Conservation (phyloP, 2,329 filamentous ascomycete genomes). For the Cadophora sp. region DNA sequence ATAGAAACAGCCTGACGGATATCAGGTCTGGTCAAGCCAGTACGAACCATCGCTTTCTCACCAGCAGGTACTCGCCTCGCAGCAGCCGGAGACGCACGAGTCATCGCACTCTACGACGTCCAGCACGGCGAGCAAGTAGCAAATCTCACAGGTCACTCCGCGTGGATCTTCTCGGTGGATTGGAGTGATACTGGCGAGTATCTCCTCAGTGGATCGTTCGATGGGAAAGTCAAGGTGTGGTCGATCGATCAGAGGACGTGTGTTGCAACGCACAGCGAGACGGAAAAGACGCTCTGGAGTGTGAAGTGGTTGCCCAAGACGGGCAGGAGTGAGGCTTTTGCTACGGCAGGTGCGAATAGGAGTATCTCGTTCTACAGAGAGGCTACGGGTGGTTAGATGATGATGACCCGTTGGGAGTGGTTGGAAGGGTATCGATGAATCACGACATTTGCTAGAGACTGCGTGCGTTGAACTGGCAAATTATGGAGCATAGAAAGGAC, state of each 20-base stretch:
- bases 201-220: conserved; percentile 84
- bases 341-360: conserved; percentile 76
- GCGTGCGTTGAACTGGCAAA: not conserved
- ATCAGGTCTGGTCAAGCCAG: conserved; percentile 81
- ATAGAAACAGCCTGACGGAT: conserved; percentile 32
- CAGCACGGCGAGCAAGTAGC: conserved; percentile 91
- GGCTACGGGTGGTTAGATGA: conserved; percentile 65
- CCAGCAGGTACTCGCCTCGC: conserved; percentile 85
- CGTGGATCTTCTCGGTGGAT: conserved; percentile 90
- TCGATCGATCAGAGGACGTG: conserved; percentile 82
- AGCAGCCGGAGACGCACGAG: conserved; percentile 85
- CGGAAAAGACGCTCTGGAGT: conserved; percentile 82
- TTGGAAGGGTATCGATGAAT: not conserved
- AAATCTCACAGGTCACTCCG: conserved; percentile 78
- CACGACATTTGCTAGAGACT: not conserved
- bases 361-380: conserved; percentile 85
- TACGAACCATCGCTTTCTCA: conserved; percentile 86
- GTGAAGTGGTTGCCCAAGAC: conserved; percentile 84
- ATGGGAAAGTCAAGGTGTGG: conserved; percentile 97
- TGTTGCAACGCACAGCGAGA: conserved; percentile 93
- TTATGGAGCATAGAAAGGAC: conserved; percentile 2
- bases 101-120: conserved; percentile 93
- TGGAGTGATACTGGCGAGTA: conserved; percentile 96
- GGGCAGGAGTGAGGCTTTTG: conserved; percentile 71
- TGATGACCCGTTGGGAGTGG: too few species aligned